Conservation (phyloP, 495 filamentous ascomycete species). For the Xylaria venustula region DNA sequence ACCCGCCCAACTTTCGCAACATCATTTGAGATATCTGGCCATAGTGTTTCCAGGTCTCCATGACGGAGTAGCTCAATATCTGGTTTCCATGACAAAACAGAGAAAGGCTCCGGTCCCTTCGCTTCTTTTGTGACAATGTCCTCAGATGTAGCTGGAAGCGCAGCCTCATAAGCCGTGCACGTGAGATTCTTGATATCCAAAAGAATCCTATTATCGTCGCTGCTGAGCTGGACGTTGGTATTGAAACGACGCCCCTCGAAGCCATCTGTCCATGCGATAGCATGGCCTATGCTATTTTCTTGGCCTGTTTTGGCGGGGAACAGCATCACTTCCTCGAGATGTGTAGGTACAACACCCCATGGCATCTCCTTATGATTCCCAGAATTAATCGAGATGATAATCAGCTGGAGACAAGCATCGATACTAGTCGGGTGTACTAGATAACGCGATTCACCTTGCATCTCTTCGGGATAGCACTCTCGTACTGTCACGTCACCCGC, state of each 20-base stretch:
- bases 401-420: constrained; percentile 29
- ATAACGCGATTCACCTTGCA: constrained; percentile 25
- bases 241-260: constrained; percentile 21
- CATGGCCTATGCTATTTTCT: constrained; percentile 8
- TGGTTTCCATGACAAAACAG: constrained; percentile 21
- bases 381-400: constrained; percentile 21
- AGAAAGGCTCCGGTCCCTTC: constrained; percentile 13
- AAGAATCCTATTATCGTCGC: constrained; percentile 6
- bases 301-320: neutral
- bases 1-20: constrained; percentile 5
- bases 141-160: constrained; percentile 20
- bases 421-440: constrained; percentile 45
- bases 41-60: constrained; percentile 3
- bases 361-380: constrained; percentile 23
- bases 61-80: constrained; percentile 14
- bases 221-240: constrained; percentile 18
- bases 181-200: constrained; percentile 20
- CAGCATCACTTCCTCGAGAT: constrained; percentile 14
- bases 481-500: constrained; percentile 14
- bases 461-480: constrained; percentile 6
- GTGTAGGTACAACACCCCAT: constrained; percentile 18
- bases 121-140: constrained; percentile 7
- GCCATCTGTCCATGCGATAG: constrained; percentile 21
- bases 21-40: neutral
- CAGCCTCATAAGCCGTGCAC: constrained; percentile 22